Base-by-base conservation (phyloP, 2,329 filamentous ascomycete genomes). In the Xylaria sp. region DNA sequence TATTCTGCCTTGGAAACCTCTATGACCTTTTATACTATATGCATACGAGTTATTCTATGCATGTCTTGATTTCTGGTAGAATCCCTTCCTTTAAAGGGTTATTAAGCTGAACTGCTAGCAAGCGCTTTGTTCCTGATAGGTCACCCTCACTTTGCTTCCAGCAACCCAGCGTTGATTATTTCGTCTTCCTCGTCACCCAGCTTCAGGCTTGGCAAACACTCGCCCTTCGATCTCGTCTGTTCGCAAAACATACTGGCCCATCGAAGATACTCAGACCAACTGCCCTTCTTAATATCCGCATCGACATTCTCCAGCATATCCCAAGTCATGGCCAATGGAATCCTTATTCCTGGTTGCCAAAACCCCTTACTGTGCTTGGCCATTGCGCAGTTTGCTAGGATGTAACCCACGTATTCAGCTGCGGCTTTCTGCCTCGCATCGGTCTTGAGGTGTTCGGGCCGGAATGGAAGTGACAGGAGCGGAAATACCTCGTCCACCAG, bases 201-300 rank as follows among this genome's bases (percentile, higher is more conserved):
- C 13, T n/a, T 52, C n/a, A 52, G 25, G 15, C 46, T 52, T 2
- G 46, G 46, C 15, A 52, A 7, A 52, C 46, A 52, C 15, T 10
- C 6, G 1, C 25, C 46, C 13, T 28, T n/a, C 2, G 8, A 30
- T 45, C 52, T 28, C 20, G 43, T 60, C 28, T 65, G 53, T 1
- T 45, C 8, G 25, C 62, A 65, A 41, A 59, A 65, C 18, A 52
- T 9, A 15, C 62, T 65, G 5, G 62, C 62, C 62, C 62, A 65
- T 4, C 62, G 20, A 8, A 46, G n/a, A 23, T 65, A 56, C 48
- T 65, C 63, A 1, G 46, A 32, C 63, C 63, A 60, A 4, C 46
- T 65, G 1, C 48, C 63, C 36, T 46, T 36, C 56, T 55, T 46
- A 20, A 45, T 55, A 60, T 65, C 63, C 9, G 56, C 63, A 18